Evolutionary conservation across 2,329 filamentous ascomycete genomes (phyloP), one percentile per base, ranked within the genome.

Genomic region (Neofusicoccum sp.): DNA sequence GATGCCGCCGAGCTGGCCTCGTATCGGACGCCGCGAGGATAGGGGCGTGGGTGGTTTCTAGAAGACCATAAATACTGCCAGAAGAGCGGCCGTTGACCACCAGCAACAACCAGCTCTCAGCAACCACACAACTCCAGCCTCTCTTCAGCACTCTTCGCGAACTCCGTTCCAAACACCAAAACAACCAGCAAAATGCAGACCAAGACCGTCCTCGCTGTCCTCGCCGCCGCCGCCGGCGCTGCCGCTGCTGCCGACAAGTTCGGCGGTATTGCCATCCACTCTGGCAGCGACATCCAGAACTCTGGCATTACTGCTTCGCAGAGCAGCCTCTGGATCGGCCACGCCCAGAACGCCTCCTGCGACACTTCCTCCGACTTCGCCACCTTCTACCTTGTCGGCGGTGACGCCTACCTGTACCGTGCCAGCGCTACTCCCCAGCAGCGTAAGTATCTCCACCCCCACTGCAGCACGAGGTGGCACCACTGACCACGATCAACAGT

Each of bases 381-480:
- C 53, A 82, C 78, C 41, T 84, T 87, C 71, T 73, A 74, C 65
- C 71, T 86, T 65, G 73, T 81, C 47, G 75, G 74, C 48, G 74
- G 75, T 45, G 76, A 70, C 12, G 43, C 85, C 30, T 79, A 71
- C 68, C 78, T 87, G 33, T 84, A 80, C 71, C 77, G 76, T 34
- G 64, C 67, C 28, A 72, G 73, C 24, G 74, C 71, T 4, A 74
- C 72, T 45, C 71, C 73, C 2, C 84, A 86, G 74, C 72, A 80
- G 82, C 84, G 82, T 79, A 79, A 43, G 78, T 67, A 31, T n/a
- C 30, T 43, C 20, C 49, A 16, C 48, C 7, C 20, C 24, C n/a
- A 16, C 5, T 12, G 14, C 3, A 9, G 14, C n/a, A 34, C n/a
- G 14, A 12, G 24, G 16, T 43, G 28, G 14, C 30, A 34, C 4